Conservation (phyloP, 1,139 yeast species). For the Diutina scorzettiae region DNA sequence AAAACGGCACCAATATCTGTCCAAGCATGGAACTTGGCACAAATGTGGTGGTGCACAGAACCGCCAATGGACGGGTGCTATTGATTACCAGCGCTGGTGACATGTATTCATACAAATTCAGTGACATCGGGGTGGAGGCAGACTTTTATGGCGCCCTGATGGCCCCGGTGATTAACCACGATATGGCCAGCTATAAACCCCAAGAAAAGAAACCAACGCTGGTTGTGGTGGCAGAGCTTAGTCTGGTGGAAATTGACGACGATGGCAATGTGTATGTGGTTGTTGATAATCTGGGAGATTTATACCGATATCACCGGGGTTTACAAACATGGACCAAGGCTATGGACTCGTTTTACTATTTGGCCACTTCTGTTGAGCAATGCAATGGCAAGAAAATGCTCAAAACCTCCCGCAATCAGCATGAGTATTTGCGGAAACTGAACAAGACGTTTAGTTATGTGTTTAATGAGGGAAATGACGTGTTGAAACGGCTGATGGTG, state of each 20-base stretch:
- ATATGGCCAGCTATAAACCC: slow-evolving; percentile 5
- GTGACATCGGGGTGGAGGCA: slow-evolving; percentile 14
- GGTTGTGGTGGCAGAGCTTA: slow-evolving; percentile 10
- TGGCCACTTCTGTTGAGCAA: slow-evolving; percentile 10
- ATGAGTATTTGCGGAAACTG: slow-evolving; percentile 12
- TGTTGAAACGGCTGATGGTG: slow-evolving; percentile 16
- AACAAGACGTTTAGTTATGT: slow-evolving; percentile 15
- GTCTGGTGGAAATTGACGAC: slow-evolving; percentile 20
- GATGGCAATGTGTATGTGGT: slow-evolving; percentile 30
- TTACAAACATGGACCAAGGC: slow-evolving; percentile 35
- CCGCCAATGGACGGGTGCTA: slow-evolving; percentile 40
- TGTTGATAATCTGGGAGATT: slow-evolving; percentile 23
- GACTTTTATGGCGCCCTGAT: slow-evolving; percentile 33
- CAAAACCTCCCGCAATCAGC: not conserved
- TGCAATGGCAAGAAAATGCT: not conserved
- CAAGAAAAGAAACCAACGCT: slow-evolving; percentile 11
- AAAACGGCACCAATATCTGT: slow-evolving; percentile 37
- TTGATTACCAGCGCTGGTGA: slow-evolving; percentile 40
- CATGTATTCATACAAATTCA: slow-evolving; percentile 38
- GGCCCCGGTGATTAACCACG: slow-evolving; percentile 36
- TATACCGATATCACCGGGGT: slow-evolving; percentile 27
- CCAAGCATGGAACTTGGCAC: slow-evolving; percentile 52
- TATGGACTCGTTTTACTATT: slow-evolving; percentile 37
- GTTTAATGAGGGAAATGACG: slow-evolving; percentile 11
- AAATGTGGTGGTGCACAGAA: slow-evolving; percentile 40